Percentiles rank a stretch among this genome's conserved stretches.
Conservation (phyloP, 352 stramenopile species). For the Pythium rishiriense region DNA sequence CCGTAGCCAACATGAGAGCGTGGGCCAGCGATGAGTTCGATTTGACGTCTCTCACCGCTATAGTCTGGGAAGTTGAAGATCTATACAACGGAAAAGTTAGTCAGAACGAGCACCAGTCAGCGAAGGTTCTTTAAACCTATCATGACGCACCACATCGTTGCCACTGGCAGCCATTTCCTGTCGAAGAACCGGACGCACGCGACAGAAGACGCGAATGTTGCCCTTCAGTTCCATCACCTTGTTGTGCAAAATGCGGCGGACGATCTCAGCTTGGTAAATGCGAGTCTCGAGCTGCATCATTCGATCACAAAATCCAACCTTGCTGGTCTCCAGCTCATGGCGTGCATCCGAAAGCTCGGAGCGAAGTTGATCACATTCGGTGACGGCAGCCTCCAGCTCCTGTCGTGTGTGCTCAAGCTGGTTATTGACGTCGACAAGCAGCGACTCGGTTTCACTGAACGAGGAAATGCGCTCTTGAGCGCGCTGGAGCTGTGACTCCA, state of each 20-base stretch:
- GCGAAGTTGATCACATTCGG: slow-evolving; percentile 25
- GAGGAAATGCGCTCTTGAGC: slow-evolving; percentile 28
- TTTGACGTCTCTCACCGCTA: slow-evolving; percentile 55
- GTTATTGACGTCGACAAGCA: slow-evolving; percentile 35
- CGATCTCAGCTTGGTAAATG: slow-evolving; percentile 64
- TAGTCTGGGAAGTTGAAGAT: slow-evolving; percentile 82
- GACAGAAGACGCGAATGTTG: slow-evolving; percentile 96
- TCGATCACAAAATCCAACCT: slow-evolving; percentile 37
- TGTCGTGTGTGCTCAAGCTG: slow-evolving; percentile 38
- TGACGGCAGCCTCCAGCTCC: slow-evolving; percentile 28
- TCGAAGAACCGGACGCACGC: slow-evolving; percentile 88
- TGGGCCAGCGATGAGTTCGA: slow-evolving; percentile 67
- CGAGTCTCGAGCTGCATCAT: slow-evolving; percentile 42
- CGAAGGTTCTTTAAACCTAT: not conserved
- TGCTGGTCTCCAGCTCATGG: slow-evolving; percentile 23
- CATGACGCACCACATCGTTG: slow-evolving; percentile 45
- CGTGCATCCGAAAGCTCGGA: slow-evolving; percentile 25
- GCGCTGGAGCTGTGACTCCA: slow-evolving; percentile 41
- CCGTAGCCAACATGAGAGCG: slow-evolving; percentile 76
- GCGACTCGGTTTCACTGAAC: slow-evolving; percentile 42
- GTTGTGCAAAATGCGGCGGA: slow-evolving; percentile 83
- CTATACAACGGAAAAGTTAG: slow-evolving; percentile 24
- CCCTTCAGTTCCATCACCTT: slow-evolving; percentile 96
- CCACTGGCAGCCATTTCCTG: slow-evolving; percentile 49
- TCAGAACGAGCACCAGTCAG: not conserved